Evolutionary conservation across 305 asterid genomes (phyloP).

Genomic region (Fraxinus dipetala): DNA sequence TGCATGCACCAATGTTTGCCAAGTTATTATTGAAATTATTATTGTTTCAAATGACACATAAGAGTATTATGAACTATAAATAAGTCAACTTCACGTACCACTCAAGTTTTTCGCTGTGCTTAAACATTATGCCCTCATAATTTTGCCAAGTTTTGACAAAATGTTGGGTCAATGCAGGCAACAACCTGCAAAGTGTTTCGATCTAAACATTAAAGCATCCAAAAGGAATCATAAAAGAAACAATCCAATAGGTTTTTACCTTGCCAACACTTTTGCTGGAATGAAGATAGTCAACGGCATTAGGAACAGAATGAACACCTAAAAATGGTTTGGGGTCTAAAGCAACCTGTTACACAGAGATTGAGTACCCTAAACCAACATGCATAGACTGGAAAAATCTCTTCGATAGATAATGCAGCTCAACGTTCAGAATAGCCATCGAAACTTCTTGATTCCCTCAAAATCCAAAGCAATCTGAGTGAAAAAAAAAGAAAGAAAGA

Average conservation of each 20-base stretch:
- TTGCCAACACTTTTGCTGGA: conserved; percentile 93
- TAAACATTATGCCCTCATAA: conserved; percentile 23
- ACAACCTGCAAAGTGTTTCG: conserved; percentile 44
- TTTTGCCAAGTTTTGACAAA: conserved; percentile 40
- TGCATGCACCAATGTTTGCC: no score
- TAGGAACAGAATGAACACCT: conserved; percentile 76
- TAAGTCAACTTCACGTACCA: neutral
- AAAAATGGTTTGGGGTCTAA: conserved; percentile 71
- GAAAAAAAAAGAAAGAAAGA: neutral
- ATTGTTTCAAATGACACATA: no score
- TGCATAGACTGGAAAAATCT: neutral
- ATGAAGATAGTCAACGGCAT: conserved; percentile 88
- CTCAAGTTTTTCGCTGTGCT: neutral
- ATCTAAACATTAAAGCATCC: neutral
- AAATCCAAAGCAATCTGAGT: neutral
- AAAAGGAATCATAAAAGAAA: neutral
- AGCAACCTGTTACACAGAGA: conserved; percentile 44
- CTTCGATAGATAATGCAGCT: neutral
- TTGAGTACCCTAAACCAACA: neutral
- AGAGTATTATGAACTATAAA: neutral
- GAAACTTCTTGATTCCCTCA: neutral
- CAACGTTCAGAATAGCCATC: neutral
- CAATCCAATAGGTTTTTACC: conserved; percentile 36
- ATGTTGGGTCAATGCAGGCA: conserved; percentile 60
- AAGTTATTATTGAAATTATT: no score